Conservation (phyloP, 345 rosid genomes). For the Citrus hindsii region DNA sequence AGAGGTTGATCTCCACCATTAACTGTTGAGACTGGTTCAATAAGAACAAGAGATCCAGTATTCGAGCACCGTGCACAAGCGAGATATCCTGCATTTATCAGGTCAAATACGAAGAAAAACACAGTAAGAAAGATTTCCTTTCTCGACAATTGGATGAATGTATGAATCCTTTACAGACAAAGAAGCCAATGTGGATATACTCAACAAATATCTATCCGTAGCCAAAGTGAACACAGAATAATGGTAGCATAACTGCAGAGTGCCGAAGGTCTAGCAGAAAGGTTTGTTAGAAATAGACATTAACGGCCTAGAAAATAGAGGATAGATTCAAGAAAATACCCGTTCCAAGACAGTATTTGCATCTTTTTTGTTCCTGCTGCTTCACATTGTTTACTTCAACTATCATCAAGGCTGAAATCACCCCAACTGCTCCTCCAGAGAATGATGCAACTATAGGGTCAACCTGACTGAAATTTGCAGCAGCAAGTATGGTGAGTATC, state of each 20-base stretch:
- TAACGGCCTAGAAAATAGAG: neutral
- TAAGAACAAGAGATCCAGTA: constrained; percentile 69
- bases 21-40: constrained; percentile 63
- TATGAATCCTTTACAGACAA: neutral
- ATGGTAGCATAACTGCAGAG: too few relatives aligned
- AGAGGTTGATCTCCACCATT: constrained; percentile 46
- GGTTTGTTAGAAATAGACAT: neutral
- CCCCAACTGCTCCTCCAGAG: constrained; percentile 99
- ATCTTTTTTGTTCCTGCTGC: constrained; percentile 91
- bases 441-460: constrained; percentile 98
- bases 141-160: neutral
- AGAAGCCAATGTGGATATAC: neutral
- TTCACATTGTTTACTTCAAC: constrained; percentile 96
- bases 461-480: constrained; percentile 59
- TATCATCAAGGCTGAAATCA: constrained; percentile 93
- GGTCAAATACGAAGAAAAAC: neutral
- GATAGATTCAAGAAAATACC: constrained; percentile 35
- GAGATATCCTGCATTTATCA: constrained; percentile 69
- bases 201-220: neutral
- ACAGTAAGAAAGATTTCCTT: neutral
- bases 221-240: neutral
- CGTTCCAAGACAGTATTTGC: constrained; percentile 98
- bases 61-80: constrained; percentile 95
- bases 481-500: neutral
- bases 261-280: neutral